A percentile compares a stretch with the other conserved stretches of the same genome.
Evolutionary conservation across 441 rosid species (phyloP).

Genomic region (Erodium texanum): DNA sequence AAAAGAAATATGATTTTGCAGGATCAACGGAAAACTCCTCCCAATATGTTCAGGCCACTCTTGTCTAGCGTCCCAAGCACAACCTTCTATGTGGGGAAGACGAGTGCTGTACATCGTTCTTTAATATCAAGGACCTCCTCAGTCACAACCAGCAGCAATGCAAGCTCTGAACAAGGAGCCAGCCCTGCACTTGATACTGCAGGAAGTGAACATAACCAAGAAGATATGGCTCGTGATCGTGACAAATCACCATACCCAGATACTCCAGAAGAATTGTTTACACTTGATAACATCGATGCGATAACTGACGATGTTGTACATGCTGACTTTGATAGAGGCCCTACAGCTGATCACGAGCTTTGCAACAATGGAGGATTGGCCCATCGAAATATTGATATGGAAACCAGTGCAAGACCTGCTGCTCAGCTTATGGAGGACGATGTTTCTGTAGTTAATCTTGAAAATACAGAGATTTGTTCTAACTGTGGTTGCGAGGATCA

Average conservation of each 20-base stretch:
- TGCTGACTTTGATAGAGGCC: constrained; percentile 37
- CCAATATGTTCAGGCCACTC: constrained; percentile 96
- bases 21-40: constrained; percentile 90
- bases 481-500: constrained; percentile 50
- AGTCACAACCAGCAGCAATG: constrained; percentile 55
- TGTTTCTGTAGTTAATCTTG: constrained; percentile 40
- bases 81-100: constrained; percentile 65
- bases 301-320: constrained; percentile 33
- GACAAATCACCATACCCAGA: constrained; percentile 27
- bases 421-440: constrained; percentile 33
- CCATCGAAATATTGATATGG: constrained; percentile 32
- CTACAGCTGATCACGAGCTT: constrained; percentile 31
- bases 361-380: constrained; percentile 35
- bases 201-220: constrained; percentile 41
- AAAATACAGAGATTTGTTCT: constrained; percentile 41
- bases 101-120: constrained; percentile 48
- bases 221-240: constrained; percentile 31
- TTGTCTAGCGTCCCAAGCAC: constrained; percentile 92
- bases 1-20: constrained; percentile 28
- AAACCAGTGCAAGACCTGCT: constrained; percentile 37
- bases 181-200: constrained; percentile 42
- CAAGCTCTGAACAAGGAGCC: constrained; percentile 56
- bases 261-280: constrained; percentile 48
- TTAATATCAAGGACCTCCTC: constrained; percentile 54
- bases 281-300: constrained; percentile 48